Evolutionary conservation across 1,139 yeast genomes (phyloP).

Genomic region (Hyphopichia pseudoburtonii): DNA sequence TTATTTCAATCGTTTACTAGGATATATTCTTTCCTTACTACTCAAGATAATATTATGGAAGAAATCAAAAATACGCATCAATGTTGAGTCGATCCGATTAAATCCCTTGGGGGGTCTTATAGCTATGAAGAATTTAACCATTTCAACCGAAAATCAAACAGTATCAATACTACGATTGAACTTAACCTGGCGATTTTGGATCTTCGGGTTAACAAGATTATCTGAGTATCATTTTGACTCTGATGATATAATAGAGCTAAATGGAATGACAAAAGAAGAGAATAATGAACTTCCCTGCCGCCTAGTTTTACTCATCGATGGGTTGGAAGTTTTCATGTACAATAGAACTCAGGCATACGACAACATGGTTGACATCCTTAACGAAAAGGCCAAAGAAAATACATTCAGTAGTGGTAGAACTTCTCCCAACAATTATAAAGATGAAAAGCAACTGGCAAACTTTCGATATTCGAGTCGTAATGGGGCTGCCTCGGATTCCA

Average conservation of each 20-base stretch:
- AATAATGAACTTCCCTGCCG: conserved; percentile 60
- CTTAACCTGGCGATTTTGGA: conserved; percentile 92
- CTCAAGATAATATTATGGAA: conserved; percentile 67
- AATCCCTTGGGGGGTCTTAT: conserved; percentile 82
- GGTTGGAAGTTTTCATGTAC: conserved; percentile 78
- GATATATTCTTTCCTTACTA: conserved; percentile 53
- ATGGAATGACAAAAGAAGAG: conserved; percentile 15
- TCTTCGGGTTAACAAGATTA: conserved; percentile 48
- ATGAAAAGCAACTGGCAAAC: too few species aligned
- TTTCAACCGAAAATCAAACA: conserved; percentile 71
- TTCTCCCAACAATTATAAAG: conserved; percentile 6
- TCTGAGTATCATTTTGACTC: conserved; percentile 36
- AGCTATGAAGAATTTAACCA: conserved; percentile 70
- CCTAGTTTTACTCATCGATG: conserved; percentile 61
- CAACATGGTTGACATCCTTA: conserved; percentile 49
- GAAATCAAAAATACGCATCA: conserved; percentile 51
- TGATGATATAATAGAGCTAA: conserved; percentile 22
- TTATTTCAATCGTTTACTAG: conserved; percentile 73
- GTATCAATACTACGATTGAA: conserved; percentile 67
- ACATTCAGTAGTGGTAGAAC: conserved; percentile 3
- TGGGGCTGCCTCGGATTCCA: not conserved
- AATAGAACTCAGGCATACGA: conserved; percentile 81
- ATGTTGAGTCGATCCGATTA: conserved; percentile 69
- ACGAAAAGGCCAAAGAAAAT: conserved; percentile 19
- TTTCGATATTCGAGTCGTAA: not conserved